These are phyloP conservation scores for Capsicum pubescens DNA, from an alignment of 257 asterid species.

Conservation along the genomic window DNA sequence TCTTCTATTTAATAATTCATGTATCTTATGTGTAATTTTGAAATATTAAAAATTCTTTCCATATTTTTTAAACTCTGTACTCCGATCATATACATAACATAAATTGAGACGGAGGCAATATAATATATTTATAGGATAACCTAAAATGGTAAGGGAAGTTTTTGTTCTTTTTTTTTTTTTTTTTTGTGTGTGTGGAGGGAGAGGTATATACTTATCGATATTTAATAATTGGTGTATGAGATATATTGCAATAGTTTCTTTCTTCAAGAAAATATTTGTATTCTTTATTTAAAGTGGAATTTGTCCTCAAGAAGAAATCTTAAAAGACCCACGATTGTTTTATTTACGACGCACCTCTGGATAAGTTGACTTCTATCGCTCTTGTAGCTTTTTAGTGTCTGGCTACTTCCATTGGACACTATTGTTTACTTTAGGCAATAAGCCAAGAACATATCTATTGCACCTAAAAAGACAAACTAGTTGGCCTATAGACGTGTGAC, in stretches of 20 bases:
- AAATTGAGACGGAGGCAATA: no score
- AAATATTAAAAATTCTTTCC: no score
- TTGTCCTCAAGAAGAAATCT: not conserved
- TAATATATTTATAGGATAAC: not conserved
- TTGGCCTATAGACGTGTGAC: constrained; percentile 10
- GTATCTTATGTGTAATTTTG: no score
- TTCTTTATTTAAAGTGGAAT: constrained; percentile 17
- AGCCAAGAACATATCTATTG: not conserved
- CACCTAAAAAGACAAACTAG: not conserved
- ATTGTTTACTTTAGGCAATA: not conserved
- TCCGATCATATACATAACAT: no score
- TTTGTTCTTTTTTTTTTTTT: not conserved
- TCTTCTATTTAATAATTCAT: no score
- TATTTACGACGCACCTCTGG: not conserved
- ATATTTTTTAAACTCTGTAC: no score
- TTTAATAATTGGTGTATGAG: not conserved
- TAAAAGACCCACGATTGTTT: constrained; percentile 4
- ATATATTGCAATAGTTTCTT: not conserved
- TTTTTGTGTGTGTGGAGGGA: not conserved
- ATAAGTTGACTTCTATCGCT: constrained; percentile 3
- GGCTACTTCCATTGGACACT: not conserved
- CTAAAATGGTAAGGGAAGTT: not conserved
- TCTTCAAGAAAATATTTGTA: constrained; percentile 14
- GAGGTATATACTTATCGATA: not conserved
- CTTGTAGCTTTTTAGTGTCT: not conserved